phyloP scores from a whole-genome alignment of 495 filamentous ascomycete genomes.

The Penicillium turbatum region DNA sequence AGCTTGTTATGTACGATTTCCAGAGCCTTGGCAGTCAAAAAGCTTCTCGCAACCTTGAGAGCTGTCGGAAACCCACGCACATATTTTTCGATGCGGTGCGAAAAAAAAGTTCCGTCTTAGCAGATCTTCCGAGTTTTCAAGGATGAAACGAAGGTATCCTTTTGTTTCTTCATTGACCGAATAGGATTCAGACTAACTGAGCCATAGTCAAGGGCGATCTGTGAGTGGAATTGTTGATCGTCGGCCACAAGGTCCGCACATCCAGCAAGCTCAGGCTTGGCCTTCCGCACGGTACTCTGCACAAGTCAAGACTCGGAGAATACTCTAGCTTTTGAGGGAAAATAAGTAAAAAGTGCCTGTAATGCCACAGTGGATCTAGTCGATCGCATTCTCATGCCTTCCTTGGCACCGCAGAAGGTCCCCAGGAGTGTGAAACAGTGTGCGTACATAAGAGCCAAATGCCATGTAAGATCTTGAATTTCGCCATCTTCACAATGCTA shows the following conservation, averaged over 20 bases:
- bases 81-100: too few relatives aligned
- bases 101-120: too few relatives aligned
- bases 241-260: neutral
- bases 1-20: too few relatives aligned
- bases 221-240: neutral
- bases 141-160: neutral
- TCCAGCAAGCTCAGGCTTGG: neutral
- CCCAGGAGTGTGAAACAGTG: neutral
- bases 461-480: neutral
- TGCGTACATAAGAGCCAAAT: neutral
- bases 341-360: neutral
- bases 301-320: neutral
- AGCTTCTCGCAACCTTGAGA: too few relatives aligned
- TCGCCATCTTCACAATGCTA: neutral
- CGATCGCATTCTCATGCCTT: neutral
- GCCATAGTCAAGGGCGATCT: neutral
- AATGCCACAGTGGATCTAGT: neutral
- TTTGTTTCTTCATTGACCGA: neutral
- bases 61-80: too few relatives aligned
- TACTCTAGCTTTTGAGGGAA: neutral
- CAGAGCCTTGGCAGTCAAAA: too few relatives aligned
- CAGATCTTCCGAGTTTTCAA: too few relatives aligned
- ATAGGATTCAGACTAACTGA: neutral
- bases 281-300: constrained; percentile 2
- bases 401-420: constrained; percentile 7